Evolutionary conservation across 139 green algal genomes (phyloP), one percentile per base, ranked within the genome.

Genomic region (Tetradesmus lagerheimii): DNA sequence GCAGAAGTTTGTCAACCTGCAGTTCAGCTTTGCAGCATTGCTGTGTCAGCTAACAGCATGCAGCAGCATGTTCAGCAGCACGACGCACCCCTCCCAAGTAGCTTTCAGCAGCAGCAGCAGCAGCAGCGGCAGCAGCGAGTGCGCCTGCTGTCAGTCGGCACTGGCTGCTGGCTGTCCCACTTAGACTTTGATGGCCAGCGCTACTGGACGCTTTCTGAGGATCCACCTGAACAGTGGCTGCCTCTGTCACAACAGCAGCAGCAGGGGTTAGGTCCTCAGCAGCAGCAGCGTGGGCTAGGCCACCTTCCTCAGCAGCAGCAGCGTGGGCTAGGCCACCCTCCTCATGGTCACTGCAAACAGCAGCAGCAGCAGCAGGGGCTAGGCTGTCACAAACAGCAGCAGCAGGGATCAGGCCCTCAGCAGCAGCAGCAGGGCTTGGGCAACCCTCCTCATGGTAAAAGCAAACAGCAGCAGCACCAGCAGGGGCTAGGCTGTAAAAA

Each of bases 371-470:
- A 34, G 39, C n/a, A 85, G n/a, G 11, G n/a, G n/a, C n/a, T n/a
- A n/a, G n/a, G n/a, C n/a, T n/a, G n/a, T n/a, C 80, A 47, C 23
- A 6, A 29, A 75, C n/a, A 47, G 39, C 50, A 50, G 34, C 41
- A n/a, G 27, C 25, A 34, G 39, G 20, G 39, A 85, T 74, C n/a
- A 85, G n/a, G 79, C 79, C 79, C 0, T 85, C 79, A 41, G 79
- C 79, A 85, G 27, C 25, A 67, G 6, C 8, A 43, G 53, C 12
- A 31, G n/a, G 79, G 67, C 39, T 37, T 85, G 41, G 79, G n/a
- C n/a, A n/a, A n/a, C n/a, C n/a, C n/a, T n/a, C n/a, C n/a, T n/a
- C n/a, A n/a, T n/a, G n/a, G n/a, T n/a, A n/a, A n/a, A n/a, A n/a
- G n/a, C n/a, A n/a, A n/a, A n/a, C n/a, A n/a, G n/a, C 38, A 80